Conservation (phyloP, 108 stramenopile genomes). For the Asterionellopsis glacialis region DNA sequence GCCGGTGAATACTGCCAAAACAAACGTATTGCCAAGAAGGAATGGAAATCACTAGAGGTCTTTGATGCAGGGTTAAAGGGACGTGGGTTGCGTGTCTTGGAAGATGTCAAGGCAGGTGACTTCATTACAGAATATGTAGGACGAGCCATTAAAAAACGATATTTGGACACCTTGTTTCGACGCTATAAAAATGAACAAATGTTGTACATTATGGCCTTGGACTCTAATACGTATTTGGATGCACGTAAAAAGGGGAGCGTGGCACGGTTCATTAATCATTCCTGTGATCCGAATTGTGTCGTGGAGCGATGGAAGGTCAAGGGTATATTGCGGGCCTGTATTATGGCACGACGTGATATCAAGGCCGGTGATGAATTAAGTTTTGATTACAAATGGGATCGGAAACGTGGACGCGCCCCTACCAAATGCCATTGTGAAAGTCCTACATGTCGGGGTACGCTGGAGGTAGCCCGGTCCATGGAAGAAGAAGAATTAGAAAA, state of each 20-base stretch:
- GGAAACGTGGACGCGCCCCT: constrained; percentile 82
- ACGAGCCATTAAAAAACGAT: constrained; percentile 58
- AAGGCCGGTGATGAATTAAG: constrained; percentile 87
- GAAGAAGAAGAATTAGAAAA: constrained; percentile 59
- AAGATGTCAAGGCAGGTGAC: constrained; percentile 49
- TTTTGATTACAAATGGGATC: constrained; percentile 96
- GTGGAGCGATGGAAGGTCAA: constrained; percentile 91
- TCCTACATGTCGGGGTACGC: constrained; percentile 83
- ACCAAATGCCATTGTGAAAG: constrained; percentile 95
- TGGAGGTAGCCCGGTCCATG: constrained; percentile 72
- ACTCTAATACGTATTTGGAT: constrained; percentile 87
- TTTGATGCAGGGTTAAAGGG: constrained; percentile 79
- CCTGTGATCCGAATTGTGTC: constrained; percentile 92
- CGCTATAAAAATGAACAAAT: constrained; percentile 72
- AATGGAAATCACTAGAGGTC: constrained; percentile 61
- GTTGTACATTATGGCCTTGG: constrained; percentile 94
- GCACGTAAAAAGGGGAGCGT: constrained; percentile 87
- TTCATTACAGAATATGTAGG: constrained; percentile 86
- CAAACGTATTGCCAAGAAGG: constrained; percentile 51
- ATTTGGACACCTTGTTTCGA: constrained; percentile 54
- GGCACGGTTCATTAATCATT: constrained; percentile 98
- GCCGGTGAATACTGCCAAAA: constrained; percentile 70
- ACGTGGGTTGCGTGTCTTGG: constrained; percentile 51
- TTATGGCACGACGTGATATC: constrained; percentile 83
- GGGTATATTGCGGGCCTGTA: constrained; percentile 74